Evolutionary conservation across 345 rosid species (phyloP).

Genomic region (Trapa incisa): DNA sequence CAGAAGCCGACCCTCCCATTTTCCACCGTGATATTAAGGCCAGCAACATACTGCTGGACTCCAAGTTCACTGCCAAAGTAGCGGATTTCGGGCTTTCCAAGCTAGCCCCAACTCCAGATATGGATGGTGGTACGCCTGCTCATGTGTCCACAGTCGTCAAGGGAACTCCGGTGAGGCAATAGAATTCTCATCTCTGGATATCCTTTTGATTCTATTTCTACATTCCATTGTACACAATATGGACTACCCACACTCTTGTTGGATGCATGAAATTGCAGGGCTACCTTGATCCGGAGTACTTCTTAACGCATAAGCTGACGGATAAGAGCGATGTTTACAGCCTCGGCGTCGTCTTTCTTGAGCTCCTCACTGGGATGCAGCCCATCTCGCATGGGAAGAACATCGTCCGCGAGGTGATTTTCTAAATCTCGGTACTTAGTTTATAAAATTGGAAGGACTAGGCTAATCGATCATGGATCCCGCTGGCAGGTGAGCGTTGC

Average conservation of each 20-base stretch:
- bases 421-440: background rate
- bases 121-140: constrained; percentile 56
- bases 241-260: background rate
- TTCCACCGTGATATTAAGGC: constrained; percentile 94
- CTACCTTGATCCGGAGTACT: constrained; percentile 93
- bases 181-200: background rate
- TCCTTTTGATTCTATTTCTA: background rate
- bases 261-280: constrained; percentile 39
- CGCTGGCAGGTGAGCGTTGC: constrained; percentile 49
- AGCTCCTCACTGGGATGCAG: constrained; percentile 88
- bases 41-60: constrained; percentile 70
- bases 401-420: constrained; percentile 79
- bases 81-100: constrained; percentile 93
- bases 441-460: too few relatives aligned
- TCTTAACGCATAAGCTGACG: constrained; percentile 80
- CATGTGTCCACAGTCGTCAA: constrained; percentile 91
- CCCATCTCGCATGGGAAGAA: constrained; percentile 91
- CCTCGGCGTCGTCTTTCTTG: constrained; percentile 84
- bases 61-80: constrained; percentile 69
- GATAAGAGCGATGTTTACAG: constrained; percentile 98
- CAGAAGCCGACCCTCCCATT: constrained; percentile 92
- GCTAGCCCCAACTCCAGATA: constrained; percentile 75
- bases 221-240: background rate
- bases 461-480: background rate
- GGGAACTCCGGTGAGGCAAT: constrained; percentile 68